These are phyloP conservation scores for Elongisporangium undulatum DNA, from an alignment of 352 stramenopile species.

Conservation along the genomic window DNA sequence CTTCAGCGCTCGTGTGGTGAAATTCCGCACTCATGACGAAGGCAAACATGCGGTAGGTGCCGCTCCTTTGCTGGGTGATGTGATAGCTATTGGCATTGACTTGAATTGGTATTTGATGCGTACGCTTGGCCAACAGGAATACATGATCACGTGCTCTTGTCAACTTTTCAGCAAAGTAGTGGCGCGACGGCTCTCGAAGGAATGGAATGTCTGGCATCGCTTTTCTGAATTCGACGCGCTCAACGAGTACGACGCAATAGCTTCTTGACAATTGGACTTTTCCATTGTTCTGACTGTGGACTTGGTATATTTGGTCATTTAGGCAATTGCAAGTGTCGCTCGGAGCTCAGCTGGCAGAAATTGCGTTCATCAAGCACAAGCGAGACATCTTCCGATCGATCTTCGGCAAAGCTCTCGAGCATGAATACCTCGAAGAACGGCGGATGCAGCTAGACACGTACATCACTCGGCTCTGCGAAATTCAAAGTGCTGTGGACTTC, in stretches of 20 bases:
- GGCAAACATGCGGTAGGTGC: slow-evolving; percentile 41
- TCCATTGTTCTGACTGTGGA: background rate
- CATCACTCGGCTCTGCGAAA: slow-evolving; percentile 34
- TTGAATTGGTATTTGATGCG: background rate
- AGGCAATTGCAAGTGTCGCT: slow-evolving; percentile 43
- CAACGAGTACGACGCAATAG: slow-evolving; percentile 24
- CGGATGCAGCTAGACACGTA: slow-evolving; percentile 53
- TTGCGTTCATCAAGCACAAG: slow-evolving; percentile 53
- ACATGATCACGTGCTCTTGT: slow-evolving; percentile 56
- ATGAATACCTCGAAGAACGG: slow-evolving; percentile 56
- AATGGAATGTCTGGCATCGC: slow-evolving; percentile 61
- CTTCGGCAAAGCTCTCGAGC: slow-evolving; percentile 40
- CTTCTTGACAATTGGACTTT: background rate
- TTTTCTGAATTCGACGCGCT: slow-evolving; percentile 64
- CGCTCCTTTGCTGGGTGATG: background rate
- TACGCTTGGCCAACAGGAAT: slow-evolving; percentile 28
- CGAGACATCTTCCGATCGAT: slow-evolving; percentile 45
- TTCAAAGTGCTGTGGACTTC: slow-evolving; percentile 40
- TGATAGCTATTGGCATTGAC: background rate
- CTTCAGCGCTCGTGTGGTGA: slow-evolving; percentile 37
- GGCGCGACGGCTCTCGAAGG: slow-evolving; percentile 39
- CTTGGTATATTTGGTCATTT: slow-evolving; percentile 1
- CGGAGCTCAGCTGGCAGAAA: slow-evolving; percentile 30
- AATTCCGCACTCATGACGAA: slow-evolving; percentile 31
- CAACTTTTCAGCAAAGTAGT: slow-evolving; percentile 48